Evolutionary conservation across 176 grass and related monocot species (phyloP).

Genomic region (Aegilops speltoides): DNA sequence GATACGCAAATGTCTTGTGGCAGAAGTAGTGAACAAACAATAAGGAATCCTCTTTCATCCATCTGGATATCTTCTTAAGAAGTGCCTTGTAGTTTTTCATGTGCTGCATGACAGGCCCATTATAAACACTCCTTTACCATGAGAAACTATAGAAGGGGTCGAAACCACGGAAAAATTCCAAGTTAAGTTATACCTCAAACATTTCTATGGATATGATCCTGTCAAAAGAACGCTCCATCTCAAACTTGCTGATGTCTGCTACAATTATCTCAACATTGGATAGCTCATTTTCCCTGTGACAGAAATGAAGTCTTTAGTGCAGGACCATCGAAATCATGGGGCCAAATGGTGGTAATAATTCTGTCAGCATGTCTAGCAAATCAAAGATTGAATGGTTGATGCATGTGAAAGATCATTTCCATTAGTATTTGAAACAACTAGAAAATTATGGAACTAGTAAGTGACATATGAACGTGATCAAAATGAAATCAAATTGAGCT

Average conservation of each 20-base stretch:
- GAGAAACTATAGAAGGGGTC: background rate
- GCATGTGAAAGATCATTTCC: constrained; percentile 9
- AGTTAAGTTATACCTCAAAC: constrained; percentile 70
- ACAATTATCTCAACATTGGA: constrained; percentile 90
- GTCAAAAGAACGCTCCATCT: constrained; percentile 92
- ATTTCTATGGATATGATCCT: constrained; percentile 94
- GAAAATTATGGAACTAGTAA: background rate
- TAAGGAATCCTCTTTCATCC: constrained; percentile 88
- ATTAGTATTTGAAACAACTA: background rate
- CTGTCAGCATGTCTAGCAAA: background rate
- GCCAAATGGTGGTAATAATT: background rate
- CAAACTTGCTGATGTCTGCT: constrained; percentile 87
- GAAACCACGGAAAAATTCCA: background rate
- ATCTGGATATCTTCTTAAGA: constrained; percentile 90
- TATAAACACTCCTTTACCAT: background rate
- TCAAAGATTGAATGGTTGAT: background rate
- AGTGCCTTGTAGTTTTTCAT: constrained; percentile 98
- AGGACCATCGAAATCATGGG: background rate
- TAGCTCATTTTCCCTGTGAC: constrained; percentile 63
- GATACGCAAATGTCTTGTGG: constrained; percentile 93
- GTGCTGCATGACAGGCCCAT: constrained; percentile 49
- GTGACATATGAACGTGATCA: background rate
- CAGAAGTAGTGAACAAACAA: constrained; percentile 93
- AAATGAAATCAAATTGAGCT: background rate
- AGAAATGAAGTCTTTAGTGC: background rate